Conservation (phyloP, 2,329 filamentous ascomycete species). For the Endoconidiophora laricicola region DNA sequence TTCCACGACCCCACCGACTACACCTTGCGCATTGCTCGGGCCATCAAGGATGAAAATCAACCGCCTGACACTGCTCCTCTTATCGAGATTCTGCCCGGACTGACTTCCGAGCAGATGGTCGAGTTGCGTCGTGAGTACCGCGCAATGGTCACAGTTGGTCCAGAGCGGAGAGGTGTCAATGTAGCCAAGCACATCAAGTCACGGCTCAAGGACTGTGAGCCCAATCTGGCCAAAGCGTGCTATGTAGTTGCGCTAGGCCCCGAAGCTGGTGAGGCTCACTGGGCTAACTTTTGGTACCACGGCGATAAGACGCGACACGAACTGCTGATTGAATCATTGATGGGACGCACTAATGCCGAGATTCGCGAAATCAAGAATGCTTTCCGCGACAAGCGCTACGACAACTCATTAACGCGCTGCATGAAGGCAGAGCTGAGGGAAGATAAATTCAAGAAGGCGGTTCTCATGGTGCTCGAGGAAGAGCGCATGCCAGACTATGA, state of each 20-base stretch:
- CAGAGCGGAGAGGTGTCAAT: slow-evolving; percentile 61
- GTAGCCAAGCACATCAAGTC: slow-evolving; percentile 71
- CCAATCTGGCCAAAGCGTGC: slow-evolving; percentile 73
- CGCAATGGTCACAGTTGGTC: slow-evolving; percentile 63
- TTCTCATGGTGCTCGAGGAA: slow-evolving; percentile 70
- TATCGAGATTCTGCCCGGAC: slow-evolving; percentile 66
- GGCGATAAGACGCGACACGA: slow-evolving; percentile 70
- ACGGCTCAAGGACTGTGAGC: slow-evolving; percentile 54
- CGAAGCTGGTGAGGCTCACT: slow-evolving; percentile 91
- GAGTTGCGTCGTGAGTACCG: slow-evolving; percentile 84
- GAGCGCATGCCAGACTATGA: slow-evolving; percentile 68
- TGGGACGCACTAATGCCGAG: slow-evolving; percentile 80
- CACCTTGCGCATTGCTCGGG: slow-evolving; percentile 57
- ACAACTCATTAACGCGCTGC: slow-evolving; percentile 62
- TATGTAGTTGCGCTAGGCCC: slow-evolving; percentile 78
- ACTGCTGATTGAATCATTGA: slow-evolving; percentile 79
- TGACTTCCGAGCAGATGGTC: slow-evolving; percentile 78
- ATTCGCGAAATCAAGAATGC: slow-evolving; percentile 71
- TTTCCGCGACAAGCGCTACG: slow-evolving; percentile 85
- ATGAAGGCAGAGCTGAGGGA: slow-evolving; percentile 88
- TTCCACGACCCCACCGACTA: slow-evolving; percentile 76
- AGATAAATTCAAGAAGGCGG: slow-evolving; percentile 86
- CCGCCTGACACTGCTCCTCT: slow-evolving; percentile 53
- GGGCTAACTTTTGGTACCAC: slow-evolving; percentile 97
- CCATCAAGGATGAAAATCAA: slow-evolving; percentile 47